A percentile compares a stretch with the other conserved stretches of the same genome.
These are phyloP conservation scores for Globisporangium rhizosaccharum DNA, from an alignment of 352 stramenopile species.

Conservation along the genomic window DNA sequence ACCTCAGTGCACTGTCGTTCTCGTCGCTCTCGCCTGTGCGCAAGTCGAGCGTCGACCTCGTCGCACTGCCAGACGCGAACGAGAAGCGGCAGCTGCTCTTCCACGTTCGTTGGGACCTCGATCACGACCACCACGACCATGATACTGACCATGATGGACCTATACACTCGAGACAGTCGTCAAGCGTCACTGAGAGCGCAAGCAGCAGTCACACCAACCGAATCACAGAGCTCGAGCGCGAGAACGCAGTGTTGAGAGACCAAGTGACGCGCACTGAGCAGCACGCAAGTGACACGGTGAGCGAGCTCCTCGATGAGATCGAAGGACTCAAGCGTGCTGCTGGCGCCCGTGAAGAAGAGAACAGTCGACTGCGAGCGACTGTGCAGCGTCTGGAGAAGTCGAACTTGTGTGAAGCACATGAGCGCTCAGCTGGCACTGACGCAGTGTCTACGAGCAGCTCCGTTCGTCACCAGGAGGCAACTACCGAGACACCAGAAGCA, in stretches of 20 bases:
- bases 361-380: conserved; percentile 1
- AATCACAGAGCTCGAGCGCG: conserved; percentile 8
- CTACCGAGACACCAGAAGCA: too few species aligned
- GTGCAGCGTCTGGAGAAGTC: background rate
- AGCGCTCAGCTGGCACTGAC: background rate
- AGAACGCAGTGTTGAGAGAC: conserved; percentile 7
- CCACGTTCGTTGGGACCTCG: conserved; percentile 7
- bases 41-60: conserved; percentile 5
- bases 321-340: conserved; percentile 8
- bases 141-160: too few species aligned
- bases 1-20: conserved; percentile 12
- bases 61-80: conserved; percentile 2
- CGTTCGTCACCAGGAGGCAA: too few species aligned
- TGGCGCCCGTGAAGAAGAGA: conserved; percentile 2
- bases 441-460: background rate
- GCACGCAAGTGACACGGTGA: conserved; percentile 1
- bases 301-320: conserved; percentile 10
- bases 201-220: background rate
- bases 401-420: background rate
- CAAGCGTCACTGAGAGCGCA: background rate
- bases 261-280: conserved; percentile 1
- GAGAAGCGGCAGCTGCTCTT: conserved; percentile 6
- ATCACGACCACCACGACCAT: background rate
- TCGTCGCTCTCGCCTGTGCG: conserved; percentile 14
- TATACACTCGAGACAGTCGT: background rate